Base-by-base conservation (phyloP, 2,329 filamentous ascomycete genomes). In the Leptodontidium sp. region DNA sequence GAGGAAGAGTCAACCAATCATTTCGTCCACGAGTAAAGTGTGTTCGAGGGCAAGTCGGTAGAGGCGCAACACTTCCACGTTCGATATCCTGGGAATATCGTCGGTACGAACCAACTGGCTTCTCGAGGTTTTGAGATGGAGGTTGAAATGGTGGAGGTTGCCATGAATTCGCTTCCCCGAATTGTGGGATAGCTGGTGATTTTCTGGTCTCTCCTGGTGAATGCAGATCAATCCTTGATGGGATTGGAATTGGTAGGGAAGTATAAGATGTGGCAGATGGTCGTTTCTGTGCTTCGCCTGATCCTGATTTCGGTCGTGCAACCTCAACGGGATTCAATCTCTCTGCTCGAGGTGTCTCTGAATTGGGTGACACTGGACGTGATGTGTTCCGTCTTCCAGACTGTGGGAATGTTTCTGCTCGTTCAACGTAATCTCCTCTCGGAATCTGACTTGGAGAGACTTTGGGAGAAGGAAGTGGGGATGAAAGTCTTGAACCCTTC, bases 1-100 rank as follows among this genome's bases (percentile, higher is more conserved):
- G 87, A 4, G 88, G 88, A 4, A 98, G 83, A 0, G 91, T 94
- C 70, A 94, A 89, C 93, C 94, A 98, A 75, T 96, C 93, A 70
- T 90, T 84, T 70, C 90, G 86, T 1, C 90, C 89, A 11, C 86
- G 82, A 14, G 88, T 85, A 12, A 88, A 87, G 4, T 85, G 81
- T 49, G 86, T 87, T 69, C 93, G 86, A 7, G 90, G 90, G 74
- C 94, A 97, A 2, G 89, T 85, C 2, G 91, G 88, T 15, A 94
- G 83, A 26, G 82, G 80, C 12, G 81, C 78, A 7, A 84, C 75
- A 2, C 78, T 78, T 2, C 82, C 82, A 58, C 81, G 75, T 57
- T 81, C 79, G 11, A 83, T 78, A 35, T 87, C 84, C 68, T 90
- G 85, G 0, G 86, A 86, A 73, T 85, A 87, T 6, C 85, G 83